Evolutionary conservation across 2,329 filamentous ascomycete genomes (phyloP), one percentile per base, ranked within the genome.

Genomic region (Alternaria sp.): DNA sequence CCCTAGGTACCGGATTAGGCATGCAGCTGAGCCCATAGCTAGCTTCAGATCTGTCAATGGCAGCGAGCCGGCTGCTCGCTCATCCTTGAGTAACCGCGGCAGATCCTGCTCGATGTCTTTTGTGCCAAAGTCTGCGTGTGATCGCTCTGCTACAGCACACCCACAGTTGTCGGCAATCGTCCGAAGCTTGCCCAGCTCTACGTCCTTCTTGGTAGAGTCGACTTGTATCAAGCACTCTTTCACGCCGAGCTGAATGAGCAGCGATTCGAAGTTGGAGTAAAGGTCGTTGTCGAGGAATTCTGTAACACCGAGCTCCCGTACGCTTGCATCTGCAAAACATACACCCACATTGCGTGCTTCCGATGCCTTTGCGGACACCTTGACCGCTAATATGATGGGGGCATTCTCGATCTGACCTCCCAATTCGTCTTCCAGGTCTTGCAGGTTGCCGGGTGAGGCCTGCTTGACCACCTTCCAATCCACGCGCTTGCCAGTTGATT

Each of bases 271-370:
- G 79, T 99, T 99, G 56, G 95, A 98, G 83, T 96, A 99, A 10
- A 97, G 85, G 77, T 99, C 96, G 76, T 98, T 99, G 84, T 99
- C 96, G n/a, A 97, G 87, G 69, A 99, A 99, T 77, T 99, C 96
- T 84, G 93, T 97, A 57, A 99, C 93, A 9, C 96, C 96, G 3
- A 99, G 86, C 83, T 99, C 96, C 55, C 96, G 88, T 25, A 98
- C 95, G 69, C 93, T 97, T 1, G 96, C 96, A 83, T 99, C 96
- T 8, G 96, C 96, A 77, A 99, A 99, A 81, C 96, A 98, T 6
- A 99, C 95, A 9, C 96, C 96, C 0, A 99, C 91, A 68, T 88
- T 92, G 49, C 96, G 87, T 6, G 91, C 92, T 78, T 98, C 95
- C 0, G 87, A 88, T 1, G 93, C 92, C 77, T 92, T 96, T n/a